Conservation (phyloP, 1,139 yeast species). For the Candida smagusa region DNA sequence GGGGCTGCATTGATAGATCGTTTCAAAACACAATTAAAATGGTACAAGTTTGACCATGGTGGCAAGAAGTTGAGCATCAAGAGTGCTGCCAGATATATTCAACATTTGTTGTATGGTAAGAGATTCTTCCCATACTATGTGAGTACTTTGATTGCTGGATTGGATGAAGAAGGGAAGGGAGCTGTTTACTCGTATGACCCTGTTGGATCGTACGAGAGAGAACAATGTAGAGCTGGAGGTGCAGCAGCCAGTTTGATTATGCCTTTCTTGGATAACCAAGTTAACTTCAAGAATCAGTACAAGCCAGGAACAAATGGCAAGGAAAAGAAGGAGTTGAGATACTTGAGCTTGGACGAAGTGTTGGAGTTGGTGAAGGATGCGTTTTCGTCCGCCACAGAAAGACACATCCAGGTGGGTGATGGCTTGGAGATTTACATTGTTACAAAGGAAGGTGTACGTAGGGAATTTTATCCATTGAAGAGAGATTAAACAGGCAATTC, state of each 20-base stretch:
- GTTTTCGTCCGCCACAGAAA: conserved; percentile 92
- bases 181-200: conserved; percentile 97
- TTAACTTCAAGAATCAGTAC: conserved; percentile 86
- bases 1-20: conserved; percentile 80
- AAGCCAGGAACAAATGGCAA: conserved; percentile 75
- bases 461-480: conserved; percentile 81
- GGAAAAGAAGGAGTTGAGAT: conserved; percentile 57
- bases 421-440: conserved; percentile 87
- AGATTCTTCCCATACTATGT: conserved; percentile 97
- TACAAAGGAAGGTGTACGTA: conserved; percentile 88
- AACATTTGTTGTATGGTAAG: conserved; percentile 86
- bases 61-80: conserved; percentile 64
- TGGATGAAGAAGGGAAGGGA: conserved; percentile 92
- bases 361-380: conserved; percentile 87
- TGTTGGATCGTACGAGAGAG: conserved; percentile 96
- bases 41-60: conserved; percentile 89
- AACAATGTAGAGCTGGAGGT: conserved; percentile 97
- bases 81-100: conserved; percentile 88
- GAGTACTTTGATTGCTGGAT: conserved; percentile 89
- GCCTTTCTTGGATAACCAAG: conserved; percentile 98
- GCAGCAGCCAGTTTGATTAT: conserved; percentile 94
- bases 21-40: conserved; percentile 74
- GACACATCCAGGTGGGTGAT: conserved; percentile 98
- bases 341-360: conserved; percentile 78
- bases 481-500: conserved; percentile 86